Conservation (phyloP, 2,329 filamentous ascomycete species). For the Aspergillus persii region DNA sequence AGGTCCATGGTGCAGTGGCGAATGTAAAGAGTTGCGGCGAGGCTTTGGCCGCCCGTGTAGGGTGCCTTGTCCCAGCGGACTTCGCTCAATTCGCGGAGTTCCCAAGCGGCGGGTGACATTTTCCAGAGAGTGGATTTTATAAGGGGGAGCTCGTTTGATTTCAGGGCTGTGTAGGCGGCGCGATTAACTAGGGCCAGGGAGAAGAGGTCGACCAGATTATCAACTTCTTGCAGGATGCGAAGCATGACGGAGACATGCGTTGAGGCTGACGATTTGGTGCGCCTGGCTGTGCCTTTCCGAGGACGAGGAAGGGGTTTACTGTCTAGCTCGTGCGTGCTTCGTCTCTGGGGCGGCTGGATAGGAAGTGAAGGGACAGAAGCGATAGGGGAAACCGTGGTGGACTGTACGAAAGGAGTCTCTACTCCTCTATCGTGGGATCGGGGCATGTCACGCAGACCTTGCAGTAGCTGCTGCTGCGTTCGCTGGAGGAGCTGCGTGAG, state of each 20-base stretch:
- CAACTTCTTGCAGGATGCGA: not conserved
- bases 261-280: not conserved
- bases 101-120: conserved; percentile 9
- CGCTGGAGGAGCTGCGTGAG: not conserved
- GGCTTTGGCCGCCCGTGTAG: not conserved
- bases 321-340: not conserved
- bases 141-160: not conserved
- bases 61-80: not conserved
- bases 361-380: not conserved
- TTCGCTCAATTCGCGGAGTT: conserved; percentile 8
- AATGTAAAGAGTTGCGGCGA: conserved; percentile 9
- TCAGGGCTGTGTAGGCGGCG: not conserved
- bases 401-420: not conserved
- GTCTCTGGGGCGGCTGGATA: not conserved
- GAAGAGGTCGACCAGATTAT: not conserved
- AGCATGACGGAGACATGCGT: not conserved
- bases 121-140: conserved; percentile 2
- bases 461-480: not conserved
- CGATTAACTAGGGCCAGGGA: not conserved
- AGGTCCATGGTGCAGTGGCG: conserved; percentile 8
- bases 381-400: not conserved
- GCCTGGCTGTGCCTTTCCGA: not conserved
- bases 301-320: not conserved
- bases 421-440: not conserved
- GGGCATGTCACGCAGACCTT: not conserved